Evolutionary conservation across 1,284 basidiomycete species (phyloP), one percentile per base, ranked within the genome.

Genomic region (Tetrapyrgos nigripes): DNA sequence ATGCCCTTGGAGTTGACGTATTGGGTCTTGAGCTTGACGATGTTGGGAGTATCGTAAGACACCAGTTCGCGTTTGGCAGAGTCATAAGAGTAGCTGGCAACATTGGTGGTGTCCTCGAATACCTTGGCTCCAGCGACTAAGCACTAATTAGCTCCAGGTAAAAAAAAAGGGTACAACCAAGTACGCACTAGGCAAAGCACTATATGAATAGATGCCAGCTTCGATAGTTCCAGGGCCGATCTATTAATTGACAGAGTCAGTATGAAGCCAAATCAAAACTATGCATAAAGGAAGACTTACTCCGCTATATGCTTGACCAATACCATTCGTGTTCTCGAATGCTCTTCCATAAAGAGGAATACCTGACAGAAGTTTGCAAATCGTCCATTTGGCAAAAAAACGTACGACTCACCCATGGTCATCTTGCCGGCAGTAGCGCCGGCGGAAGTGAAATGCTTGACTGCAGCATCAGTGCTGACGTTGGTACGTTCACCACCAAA

Each of bases 331-430:
- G 50, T 86, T 78, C 70, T 91, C 86, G 72, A 97, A 98, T 0
- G 90, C 88, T 59, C 92, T 87, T 0, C 94, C 94, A 67, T 95
- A 95, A 2, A 94, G 76, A 1, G 94, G 94, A 68, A 96, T 88
- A 23, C 91, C 89, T 89, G 37, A 43, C 23, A 11, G 27, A 55
- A 17, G 9, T 35, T 52, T 23, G 31, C 11, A 37, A 35, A 26
- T 53, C 55, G n/a, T 9, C 37, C 50, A 55, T 21, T 28, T 26
- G 23, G 31, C 14, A 52, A 54, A 49, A 29, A n/a, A 24, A 61
- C 31, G 26, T 26, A 13, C 3, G 53, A 70, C 73, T 68, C 69
- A 85, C 94, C 94, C 67, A 97, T 79, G 28, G 86, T 87, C 49
- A 97, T 84, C 77, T 97, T 96, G 66, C 76, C 70, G 0, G 87